These are phyloP conservation scores for Trichomonascaceae sp. DNA, from an alignment of 1,139 yeast genomes.

Conservation along the genomic window DNA sequence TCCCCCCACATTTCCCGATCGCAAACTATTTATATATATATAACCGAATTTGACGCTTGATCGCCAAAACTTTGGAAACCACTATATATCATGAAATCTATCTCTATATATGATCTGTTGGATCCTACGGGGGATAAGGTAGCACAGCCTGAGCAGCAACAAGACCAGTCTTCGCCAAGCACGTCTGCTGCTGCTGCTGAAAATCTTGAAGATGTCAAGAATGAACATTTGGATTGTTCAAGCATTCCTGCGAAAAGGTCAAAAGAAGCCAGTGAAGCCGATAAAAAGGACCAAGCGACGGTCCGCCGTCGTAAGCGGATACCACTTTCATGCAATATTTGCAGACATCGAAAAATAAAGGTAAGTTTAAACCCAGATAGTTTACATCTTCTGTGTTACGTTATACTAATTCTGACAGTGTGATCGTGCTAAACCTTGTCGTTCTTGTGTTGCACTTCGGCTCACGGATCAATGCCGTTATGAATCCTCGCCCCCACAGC, in stretches of 20 bases:
- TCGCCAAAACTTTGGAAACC: not conserved
- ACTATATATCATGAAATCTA: slow-evolving; percentile 1
- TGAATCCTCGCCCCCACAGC: slow-evolving; percentile 10
- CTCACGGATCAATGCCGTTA: slow-evolving; percentile 17
- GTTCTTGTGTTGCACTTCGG: slow-evolving; percentile 19
- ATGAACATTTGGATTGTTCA: not conserved
- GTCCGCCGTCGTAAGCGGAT: slow-evolving; percentile 17
- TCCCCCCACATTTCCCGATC: not conserved
- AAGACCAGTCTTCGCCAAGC: not conserved
- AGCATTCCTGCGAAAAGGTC: not conserved
- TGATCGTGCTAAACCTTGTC: slow-evolving; percentile 22
- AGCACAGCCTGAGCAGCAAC: not conserved
- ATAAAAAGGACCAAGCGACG: not conserved
- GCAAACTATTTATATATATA: not conserved
- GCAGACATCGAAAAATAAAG: slow-evolving; percentile 23
- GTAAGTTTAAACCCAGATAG: slow-evolving; percentile 5
- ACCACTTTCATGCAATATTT: slow-evolving; percentile 22
- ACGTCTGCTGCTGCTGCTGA: not conserved
- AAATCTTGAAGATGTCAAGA: not conserved
- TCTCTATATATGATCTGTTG: slow-evolving; percentile 8
- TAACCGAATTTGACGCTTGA: not conserved
- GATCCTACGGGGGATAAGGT: slow-evolving; percentile 4
- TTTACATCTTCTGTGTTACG: not conserved
- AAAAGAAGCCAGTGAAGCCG: not conserved
- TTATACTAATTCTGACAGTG: slow-evolving; percentile 11